A percentile compares a stretch with the other conserved stretches of the same genome.
Conservation (phyloP, 208 protist genomes). For the Angomonas ambiguus region DNA sequence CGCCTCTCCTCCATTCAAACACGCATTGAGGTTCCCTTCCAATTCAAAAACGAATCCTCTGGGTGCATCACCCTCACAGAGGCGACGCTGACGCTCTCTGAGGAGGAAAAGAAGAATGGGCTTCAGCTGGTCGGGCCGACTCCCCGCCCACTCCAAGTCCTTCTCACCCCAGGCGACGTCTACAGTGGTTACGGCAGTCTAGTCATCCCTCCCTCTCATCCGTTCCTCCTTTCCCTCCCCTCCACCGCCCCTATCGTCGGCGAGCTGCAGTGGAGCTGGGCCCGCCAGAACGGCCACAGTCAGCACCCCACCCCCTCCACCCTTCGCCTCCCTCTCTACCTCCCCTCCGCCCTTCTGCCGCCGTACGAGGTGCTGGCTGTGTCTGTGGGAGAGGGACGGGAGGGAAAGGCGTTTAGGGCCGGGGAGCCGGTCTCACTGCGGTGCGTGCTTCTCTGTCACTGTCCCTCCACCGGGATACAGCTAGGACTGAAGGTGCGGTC, state of each 20-base stretch:
- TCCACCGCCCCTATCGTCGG: constrained; percentile 8
- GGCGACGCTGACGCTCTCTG: too few species aligned
- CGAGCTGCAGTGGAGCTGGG: constrained; percentile 32
- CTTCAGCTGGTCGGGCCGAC: too few species aligned
- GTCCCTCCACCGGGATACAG: constrained; percentile 4
- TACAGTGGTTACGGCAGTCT: constrained; percentile 17
- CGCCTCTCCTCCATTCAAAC: too few species aligned
- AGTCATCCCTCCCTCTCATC: constrained; percentile 4
- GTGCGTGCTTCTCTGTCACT: constrained; percentile 33
- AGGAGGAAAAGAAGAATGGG: too few species aligned
- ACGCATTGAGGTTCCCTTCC: too few species aligned
- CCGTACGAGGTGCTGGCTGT: neutral
- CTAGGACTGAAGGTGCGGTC: constrained; percentile 58
- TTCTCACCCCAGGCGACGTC: constrained; percentile 18
- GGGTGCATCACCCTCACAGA: too few species aligned
- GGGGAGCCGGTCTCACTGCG: constrained; percentile 30
- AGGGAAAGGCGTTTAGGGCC: constrained; percentile 4
- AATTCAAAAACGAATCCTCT: too few species aligned
- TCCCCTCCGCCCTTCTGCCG: constrained; percentile 9
- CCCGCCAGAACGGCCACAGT: constrained; percentile 47
- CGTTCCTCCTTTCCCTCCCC: constrained; percentile 22
- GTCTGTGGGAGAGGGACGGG: neutral
- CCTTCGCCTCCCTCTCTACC: constrained; percentile 8
- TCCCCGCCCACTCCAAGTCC: neutral
- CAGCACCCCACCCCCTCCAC: constrained; percentile 18